phyloP scores from a whole-genome alignment of 768 basidiomycete species.

The Scleroderma citrinum region DNA sequence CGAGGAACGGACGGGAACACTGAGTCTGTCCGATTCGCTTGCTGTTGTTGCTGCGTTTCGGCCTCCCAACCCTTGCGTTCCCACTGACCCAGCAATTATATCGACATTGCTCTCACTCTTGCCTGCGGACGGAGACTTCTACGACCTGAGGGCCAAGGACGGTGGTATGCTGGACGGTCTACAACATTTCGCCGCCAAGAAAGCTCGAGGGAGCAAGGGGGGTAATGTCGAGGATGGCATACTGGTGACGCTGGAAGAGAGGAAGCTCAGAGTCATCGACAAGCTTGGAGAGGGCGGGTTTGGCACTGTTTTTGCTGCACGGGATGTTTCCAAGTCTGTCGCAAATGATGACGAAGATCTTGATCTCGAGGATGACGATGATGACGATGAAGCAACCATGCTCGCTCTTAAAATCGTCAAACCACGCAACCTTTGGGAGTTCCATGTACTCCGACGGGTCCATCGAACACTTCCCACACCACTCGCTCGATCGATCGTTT shows the following conservation, averaged over 20 bases:
- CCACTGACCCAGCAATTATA: slow-evolving; percentile 65
- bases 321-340: slow-evolving; percentile 42
- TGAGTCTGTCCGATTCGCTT: slow-evolving; percentile 62
- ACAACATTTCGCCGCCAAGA: slow-evolving; percentile 61
- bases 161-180: slow-evolving; percentile 59
- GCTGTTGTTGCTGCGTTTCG: slow-evolving; percentile 58
- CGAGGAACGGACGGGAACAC: slow-evolving; percentile 57
- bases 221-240: slow-evolving; percentile 35
- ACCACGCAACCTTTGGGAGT: slow-evolving; percentile 91
- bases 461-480: slow-evolving; percentile 58
- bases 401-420: slow-evolving; percentile 90
- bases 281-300: slow-evolving; percentile 98
- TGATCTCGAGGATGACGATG: slow-evolving; percentile 43
- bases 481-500: slow-evolving; percentile 63
- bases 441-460: slow-evolving; percentile 73
- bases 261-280: slow-evolving; percentile 63
- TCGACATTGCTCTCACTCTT: slow-evolving; percentile 58
- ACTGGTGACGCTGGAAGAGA: slow-evolving; percentile 55
- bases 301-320: slow-evolving; percentile 89
- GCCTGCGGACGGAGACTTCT: slow-evolving; percentile 53
- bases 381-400: slow-evolving; percentile 50
- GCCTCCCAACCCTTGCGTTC: slow-evolving; percentile 85
- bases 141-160: slow-evolving; percentile 50
- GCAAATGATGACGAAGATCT: slow-evolving; percentile 36
- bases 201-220: slow-evolving; percentile 30